Percentiles rank a stretch among this genome's conserved stretches.
phyloP scores from a whole-genome alignment of 2,329 filamentous ascomycete genomes.

The Colletotrichum cuscutae region DNA sequence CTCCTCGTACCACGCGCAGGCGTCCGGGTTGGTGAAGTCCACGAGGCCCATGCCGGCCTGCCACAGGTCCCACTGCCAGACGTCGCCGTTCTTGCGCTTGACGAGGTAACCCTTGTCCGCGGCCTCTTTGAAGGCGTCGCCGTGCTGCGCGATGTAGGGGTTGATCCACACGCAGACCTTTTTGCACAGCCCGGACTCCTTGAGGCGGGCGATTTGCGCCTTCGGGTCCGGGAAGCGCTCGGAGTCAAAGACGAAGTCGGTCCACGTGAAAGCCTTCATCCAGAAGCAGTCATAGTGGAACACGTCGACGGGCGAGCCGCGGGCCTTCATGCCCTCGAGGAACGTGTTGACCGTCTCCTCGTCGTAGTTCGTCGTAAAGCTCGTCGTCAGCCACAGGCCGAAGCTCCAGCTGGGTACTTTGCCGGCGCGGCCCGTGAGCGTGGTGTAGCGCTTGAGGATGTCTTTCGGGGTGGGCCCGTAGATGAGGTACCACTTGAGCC shows the following conservation, averaged over 20 bases:
- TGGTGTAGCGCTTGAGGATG: constrained; percentile 73
- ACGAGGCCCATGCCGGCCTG: constrained; percentile 81
- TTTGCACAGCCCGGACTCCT: constrained; percentile 67
- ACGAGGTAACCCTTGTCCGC: constrained; percentile 75
- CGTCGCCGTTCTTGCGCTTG: constrained; percentile 73
- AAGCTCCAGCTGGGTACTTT: constrained; percentile 79
- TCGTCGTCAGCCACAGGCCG: constrained; percentile 81
- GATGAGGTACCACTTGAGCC: constrained; percentile 79
- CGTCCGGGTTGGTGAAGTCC: constrained; percentile 79
- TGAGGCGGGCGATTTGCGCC: constrained; percentile 71
- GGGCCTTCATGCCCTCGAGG: constrained; percentile 74
- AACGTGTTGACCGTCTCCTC: constrained; percentile 75
- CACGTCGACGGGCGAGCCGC: constrained; percentile 73
- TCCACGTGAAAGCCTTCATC: constrained; percentile 81
- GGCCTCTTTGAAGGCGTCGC: constrained; percentile 72
- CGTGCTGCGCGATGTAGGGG: constrained; percentile 77
- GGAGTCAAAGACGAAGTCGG: constrained; percentile 77
- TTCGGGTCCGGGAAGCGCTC: constrained; percentile 76
- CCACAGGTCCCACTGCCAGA: constrained; percentile 84
- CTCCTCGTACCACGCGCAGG: constrained; percentile 70
- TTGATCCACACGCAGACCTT: constrained; percentile 84
- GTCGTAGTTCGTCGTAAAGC: constrained; percentile 79
- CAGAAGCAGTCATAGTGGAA: constrained; percentile 85
- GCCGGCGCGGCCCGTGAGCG: constrained; percentile 73
- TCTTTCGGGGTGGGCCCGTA: constrained; percentile 79